These are phyloP conservation scores for Lenwebbia sp. DNA, from an alignment of 345 rosid species.

Conservation along the genomic window DNA sequence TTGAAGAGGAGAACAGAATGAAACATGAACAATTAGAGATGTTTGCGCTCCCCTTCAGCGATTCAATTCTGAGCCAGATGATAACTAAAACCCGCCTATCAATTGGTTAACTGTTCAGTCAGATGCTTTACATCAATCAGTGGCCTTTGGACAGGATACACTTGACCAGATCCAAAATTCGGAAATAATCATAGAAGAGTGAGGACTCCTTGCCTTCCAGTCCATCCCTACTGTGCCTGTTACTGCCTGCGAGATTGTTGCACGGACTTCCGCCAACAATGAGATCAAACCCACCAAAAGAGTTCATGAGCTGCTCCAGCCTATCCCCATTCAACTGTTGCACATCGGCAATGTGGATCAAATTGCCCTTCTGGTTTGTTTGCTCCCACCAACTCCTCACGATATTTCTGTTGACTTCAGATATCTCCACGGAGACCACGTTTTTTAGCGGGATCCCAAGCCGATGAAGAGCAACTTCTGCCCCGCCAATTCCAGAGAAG, in stretches of 20 bases:
- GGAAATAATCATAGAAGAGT: constrained; percentile 59
- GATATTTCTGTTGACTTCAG: constrained; percentile 48
- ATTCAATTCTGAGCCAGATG: not conserved
- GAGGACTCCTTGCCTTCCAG: constrained; percentile 79
- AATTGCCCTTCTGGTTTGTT: constrained; percentile 69
- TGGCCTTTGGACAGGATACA: constrained; percentile 6
- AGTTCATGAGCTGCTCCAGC: constrained; percentile 34
- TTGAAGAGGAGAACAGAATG: not conserved
- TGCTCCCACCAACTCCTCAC: constrained; percentile 80
- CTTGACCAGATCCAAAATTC: constrained; percentile 58
- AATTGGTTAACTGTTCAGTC: not conserved
- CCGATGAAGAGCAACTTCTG: constrained; percentile 77
- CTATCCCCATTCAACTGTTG: constrained; percentile 28
- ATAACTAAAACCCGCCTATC: not conserved
- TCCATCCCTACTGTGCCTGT: constrained; percentile 57
- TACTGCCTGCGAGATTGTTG: constrained; percentile 86
- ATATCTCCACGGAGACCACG: constrained; percentile 72
- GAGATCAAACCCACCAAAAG: constrained; percentile 73
- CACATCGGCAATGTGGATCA: constrained; percentile 45
- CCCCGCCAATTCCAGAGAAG: constrained; percentile 95
- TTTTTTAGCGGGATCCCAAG: constrained; percentile 56
- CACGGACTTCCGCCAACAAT: constrained; percentile 93
- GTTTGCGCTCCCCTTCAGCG: not conserved
- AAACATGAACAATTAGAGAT: not conserved
- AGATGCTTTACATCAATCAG: not conserved